Percentiles rank a stretch among this genome's conserved stretches.
Conservation (phyloP, 2,329 filamentous ascomycete species). For the Boeremia exigua region DNA sequence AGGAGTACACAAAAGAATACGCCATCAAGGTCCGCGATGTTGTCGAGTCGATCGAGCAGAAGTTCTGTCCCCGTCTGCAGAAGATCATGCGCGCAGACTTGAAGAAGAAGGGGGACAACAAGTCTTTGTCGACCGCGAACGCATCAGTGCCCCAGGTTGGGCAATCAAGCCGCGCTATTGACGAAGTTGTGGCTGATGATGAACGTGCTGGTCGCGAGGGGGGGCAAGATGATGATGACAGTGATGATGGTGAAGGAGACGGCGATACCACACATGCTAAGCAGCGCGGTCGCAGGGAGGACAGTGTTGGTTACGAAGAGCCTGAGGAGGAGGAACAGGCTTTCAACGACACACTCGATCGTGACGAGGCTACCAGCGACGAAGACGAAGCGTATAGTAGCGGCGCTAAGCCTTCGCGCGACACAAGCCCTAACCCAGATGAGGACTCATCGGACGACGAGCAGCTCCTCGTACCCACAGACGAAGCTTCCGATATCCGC, state of each 20-base stretch:
- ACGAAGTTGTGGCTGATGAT: constrained; percentile 56
- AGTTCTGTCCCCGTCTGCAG: constrained; percentile 76
- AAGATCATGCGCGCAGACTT: constrained; percentile 76
- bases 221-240: constrained; percentile 73
- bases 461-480: constrained; percentile 29
- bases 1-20: constrained; percentile 86
- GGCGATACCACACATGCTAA: constrained; percentile 70
- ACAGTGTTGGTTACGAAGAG: constrained; percentile 86
- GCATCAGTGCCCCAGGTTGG: constrained; percentile 80
- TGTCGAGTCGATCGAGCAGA: constrained; percentile 76
- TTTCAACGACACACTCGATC: constrained; percentile 69
- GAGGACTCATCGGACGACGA: constrained; percentile 36
- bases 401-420: constrained; percentile 49
- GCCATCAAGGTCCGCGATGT: constrained; percentile 82
- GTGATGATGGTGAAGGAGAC: constrained; percentile 67
- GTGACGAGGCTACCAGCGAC: constrained; percentile 60
- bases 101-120: constrained; percentile 73
- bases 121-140: constrained; percentile 57
- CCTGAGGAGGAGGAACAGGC: constrained; percentile 91
- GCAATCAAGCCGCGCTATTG: constrained; percentile 62
- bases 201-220: constrained; percentile 51
- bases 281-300: constrained; percentile 74
- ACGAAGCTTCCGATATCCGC: constrained; percentile 40
- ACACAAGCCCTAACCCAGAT: constrained; percentile 39
- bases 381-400: constrained; percentile 62